A percentile compares a stretch with the other conserved stretches of the same genome.
phyloP scores from a whole-genome alignment of 768 basidiomycete genomes.

The Rhodocollybia butyracea region DNA sequence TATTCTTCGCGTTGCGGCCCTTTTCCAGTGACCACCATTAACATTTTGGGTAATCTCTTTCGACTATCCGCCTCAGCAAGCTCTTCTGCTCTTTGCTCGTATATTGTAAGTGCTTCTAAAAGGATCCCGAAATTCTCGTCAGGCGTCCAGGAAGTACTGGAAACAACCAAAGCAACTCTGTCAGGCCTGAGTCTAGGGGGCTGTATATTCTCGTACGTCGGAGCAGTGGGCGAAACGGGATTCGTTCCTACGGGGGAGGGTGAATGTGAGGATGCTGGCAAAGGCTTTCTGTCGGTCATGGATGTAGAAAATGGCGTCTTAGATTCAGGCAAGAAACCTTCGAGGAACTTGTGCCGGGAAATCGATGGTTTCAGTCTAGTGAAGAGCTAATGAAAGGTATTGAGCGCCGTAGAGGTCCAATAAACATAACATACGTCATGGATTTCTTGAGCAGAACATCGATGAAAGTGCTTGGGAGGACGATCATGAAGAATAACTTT shows the following conservation, averaged over 20 bases:
- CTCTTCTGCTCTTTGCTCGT: constrained; percentile 56
- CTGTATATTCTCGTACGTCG: constrained; percentile 30
- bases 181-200: constrained; percentile 57
- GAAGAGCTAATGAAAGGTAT: constrained; percentile 40
- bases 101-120: constrained; percentile 65
- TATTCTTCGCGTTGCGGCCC: constrained; percentile 75
- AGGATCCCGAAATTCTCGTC: constrained; percentile 94
- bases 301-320: constrained; percentile 56
- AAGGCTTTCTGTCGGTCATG: constrained; percentile 47
- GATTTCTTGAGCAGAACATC: constrained; percentile 61
- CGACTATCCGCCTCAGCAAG: constrained; percentile 11
- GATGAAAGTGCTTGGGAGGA: constrained; percentile 83
- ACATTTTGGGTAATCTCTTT: constrained; percentile 61
- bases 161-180: constrained; percentile 83
- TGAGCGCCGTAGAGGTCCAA: neutral
- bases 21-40: constrained; percentile 89
- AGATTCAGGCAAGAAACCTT: constrained; percentile 50
- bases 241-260: constrained; percentile 13
- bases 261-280: constrained; percentile 11
- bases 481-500: constrained; percentile 84
- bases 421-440: constrained; percentile 59
- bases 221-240: constrained; percentile 24
- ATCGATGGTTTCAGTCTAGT: constrained; percentile 33
- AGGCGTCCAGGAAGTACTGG: constrained; percentile 95
- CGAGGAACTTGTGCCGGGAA: constrained; percentile 12